These are phyloP conservation scores for Atkinsonella hypoxylon DNA, from an alignment of 2,329 filamentous ascomycete species.

Conservation along the genomic window DNA sequence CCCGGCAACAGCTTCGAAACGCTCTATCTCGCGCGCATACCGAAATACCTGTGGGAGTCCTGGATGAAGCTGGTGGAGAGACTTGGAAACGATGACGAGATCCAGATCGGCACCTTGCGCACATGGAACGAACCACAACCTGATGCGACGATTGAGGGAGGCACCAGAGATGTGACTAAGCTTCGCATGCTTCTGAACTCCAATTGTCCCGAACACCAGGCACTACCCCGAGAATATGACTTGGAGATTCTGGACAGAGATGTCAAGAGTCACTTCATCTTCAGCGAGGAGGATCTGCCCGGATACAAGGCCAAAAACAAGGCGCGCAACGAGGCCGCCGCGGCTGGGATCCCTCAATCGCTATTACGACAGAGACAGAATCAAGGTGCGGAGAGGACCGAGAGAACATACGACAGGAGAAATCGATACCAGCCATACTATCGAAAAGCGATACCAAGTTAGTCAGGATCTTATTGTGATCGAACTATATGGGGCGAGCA, in stretches of 20 bases:
- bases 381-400: conserved; percentile 18
- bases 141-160: conserved; percentile 36
- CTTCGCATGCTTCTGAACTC: conserved; percentile 54
- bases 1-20: conserved; percentile 28
- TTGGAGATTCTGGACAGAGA: conserved; percentile 51
- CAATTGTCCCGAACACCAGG: conserved; percentile 53
- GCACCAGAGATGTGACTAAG: conserved; percentile 21
- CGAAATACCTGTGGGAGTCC: conserved; percentile 67
- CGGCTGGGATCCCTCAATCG: conserved; percentile 46
- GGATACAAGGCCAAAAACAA: conserved; percentile 35
- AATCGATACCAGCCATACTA: conserved; percentile 46
- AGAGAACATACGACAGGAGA: conserved; percentile 32
- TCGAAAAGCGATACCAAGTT: conserved; percentile 64
- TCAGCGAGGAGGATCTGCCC: conserved; percentile 85
- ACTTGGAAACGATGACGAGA: conserved; percentile 69
- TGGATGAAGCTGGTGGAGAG: conserved; percentile 47
- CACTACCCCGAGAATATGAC: conserved; percentile 80
- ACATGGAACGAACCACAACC: conserved; percentile 43
- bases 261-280: conserved; percentile 82
- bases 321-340: conserved; percentile 41
- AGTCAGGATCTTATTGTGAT: conserved; percentile 19
- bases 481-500: neutral
- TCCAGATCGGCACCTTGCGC: conserved; percentile 65
- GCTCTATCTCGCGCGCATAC: conserved; percentile 65
- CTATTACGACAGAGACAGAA: conserved; percentile 32